A percentile compares a stretch with the other conserved stretches of the same genome.
Evolutionary conservation across 768 basidiomycete species (phyloP).

Genomic region (Lactarius quietus): DNA sequence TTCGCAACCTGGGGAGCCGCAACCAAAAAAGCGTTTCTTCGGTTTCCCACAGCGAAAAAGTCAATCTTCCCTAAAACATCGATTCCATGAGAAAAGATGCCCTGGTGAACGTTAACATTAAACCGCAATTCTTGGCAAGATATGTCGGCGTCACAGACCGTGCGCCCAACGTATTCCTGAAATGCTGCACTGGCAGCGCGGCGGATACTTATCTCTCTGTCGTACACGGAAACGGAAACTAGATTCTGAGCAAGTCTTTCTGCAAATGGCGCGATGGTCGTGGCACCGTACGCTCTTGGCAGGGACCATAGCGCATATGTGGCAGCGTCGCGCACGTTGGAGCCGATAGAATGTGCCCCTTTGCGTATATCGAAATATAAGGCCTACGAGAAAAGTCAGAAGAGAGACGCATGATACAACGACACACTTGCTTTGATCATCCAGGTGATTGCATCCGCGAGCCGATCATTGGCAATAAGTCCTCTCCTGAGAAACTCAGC

Average conservation of each 20-base stretch:
- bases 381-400: constrained; percentile 48
- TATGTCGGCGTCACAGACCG: constrained; percentile 49
- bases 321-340: constrained; percentile 91
- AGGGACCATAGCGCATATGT: constrained; percentile 95
- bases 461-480: constrained; percentile 53
- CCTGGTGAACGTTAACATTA: constrained; percentile 44
- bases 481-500: constrained; percentile 90
- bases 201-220: constrained; percentile 92
- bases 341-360: constrained; percentile 90
- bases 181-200: constrained; percentile 96
- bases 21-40: constrained; percentile 77
- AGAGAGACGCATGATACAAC: constrained; percentile 11
- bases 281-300: constrained; percentile 68
- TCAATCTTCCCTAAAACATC: constrained; percentile 89
- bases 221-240: constrained; percentile 79
- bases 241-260: constrained; percentile 63
- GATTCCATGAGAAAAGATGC: constrained; percentile 89
- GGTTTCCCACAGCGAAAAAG: constrained; percentile 88
- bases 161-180: constrained; percentile 94
- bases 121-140: constrained; percentile 5
- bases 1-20: constrained; percentile 85
- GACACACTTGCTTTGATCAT: constrained; percentile 59
- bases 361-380: constrained; percentile 89
- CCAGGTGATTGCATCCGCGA: constrained; percentile 72
- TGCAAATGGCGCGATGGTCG: constrained; percentile 58